Evolutionary conservation across 495 filamentous ascomycete genomes (phyloP), one percentile per base, ranked within the genome.

Genomic region (Penicillium taxi): DNA sequence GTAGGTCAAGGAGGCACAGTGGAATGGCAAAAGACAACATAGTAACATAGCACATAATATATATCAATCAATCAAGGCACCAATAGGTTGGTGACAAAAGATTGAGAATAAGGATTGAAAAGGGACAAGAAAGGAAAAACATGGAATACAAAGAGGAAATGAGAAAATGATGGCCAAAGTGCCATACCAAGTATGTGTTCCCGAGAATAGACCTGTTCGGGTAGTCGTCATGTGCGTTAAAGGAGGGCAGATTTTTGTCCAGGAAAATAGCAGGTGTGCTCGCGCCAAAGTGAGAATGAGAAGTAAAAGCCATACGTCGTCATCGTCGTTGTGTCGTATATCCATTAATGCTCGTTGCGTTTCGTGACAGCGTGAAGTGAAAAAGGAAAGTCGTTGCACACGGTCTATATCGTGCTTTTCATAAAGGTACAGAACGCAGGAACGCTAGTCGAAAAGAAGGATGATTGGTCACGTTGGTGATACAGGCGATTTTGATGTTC

Each of bases 291-390:
- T 28, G 40, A 43, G 35, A 47, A 47, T 16, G 23, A 55, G 14
- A 28, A 13, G 24, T 28, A 22, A 50, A 47, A 32, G 43, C 43
- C 37, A 9, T 17, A n/a, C n/a, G 15, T 28, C 24, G 18, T 41
- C 22, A 44, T 24, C 15, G 32, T 21, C 49, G 39, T 36, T 46
- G 35, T 36, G 42, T 54, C 50, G 40, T 54, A 37, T 50, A 50
- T 48, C 6, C 46, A 43, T 53, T 53, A 39, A 53, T 31, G 26
- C 39, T 58, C 49, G 35, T 58, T 39, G 39, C 38, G 36, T 40
- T 37, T 55, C 47, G 45, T 50, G 29, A 45, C 38, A 42, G n/a
- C n/a, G n/a, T n/a, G 45, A 33, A 32, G 35, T 39, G 43, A 32
- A 47, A 45, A 28, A 42, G 28, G 30, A 45, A 35, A 32, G 16